These are phyloP conservation scores for Fusarium cicatricum DNA, from an alignment of 2,329 filamentous ascomycete genomes.

Conservation along the genomic window DNA sequence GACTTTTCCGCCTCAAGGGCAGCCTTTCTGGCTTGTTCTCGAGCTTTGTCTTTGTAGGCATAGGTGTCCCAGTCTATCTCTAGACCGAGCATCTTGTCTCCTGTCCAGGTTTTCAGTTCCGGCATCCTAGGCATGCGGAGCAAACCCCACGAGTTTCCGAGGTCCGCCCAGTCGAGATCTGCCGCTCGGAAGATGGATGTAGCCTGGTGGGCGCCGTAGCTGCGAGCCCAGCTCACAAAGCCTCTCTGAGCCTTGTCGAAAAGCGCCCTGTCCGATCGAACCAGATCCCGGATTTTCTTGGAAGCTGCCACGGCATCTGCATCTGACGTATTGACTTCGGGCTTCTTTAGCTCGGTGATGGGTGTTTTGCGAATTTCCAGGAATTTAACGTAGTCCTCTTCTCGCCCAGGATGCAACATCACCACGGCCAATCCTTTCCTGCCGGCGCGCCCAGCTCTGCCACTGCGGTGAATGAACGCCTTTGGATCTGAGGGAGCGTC, in stretches of 20 bases:
- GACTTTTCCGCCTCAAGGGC: slow-evolving; percentile 61
- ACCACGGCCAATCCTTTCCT: slow-evolving; percentile 85
- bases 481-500: slow-evolving; percentile 88
- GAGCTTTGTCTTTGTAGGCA: slow-evolving; percentile 74
- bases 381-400: slow-evolving; percentile 91
- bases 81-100: slow-evolving; percentile 69
- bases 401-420: slow-evolving; percentile 82
- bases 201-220: slow-evolving; percentile 90
- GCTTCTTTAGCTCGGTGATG: slow-evolving; percentile 68
- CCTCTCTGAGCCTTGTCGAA: slow-evolving; percentile 90
- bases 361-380: slow-evolving; percentile 88
- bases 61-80: slow-evolving; percentile 73
- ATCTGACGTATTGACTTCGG: slow-evolving; percentile 64
- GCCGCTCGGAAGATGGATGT: slow-evolving; percentile 86
- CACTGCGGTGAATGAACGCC: slow-evolving; percentile 92
- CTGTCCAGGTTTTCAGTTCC: slow-evolving; percentile 78
- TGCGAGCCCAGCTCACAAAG: slow-evolving; percentile 92
- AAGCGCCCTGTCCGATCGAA: slow-evolving; percentile 62
- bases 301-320: slow-evolving; percentile 67
- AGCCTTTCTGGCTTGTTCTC: slow-evolving; percentile 70
- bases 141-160: slow-evolving; percentile 85
- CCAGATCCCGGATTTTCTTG: slow-evolving; percentile 66
- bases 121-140: slow-evolving; percentile 93
- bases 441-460: slow-evolving; percentile 88
- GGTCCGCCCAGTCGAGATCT: slow-evolving; percentile 85